phyloP scores from a whole-genome alignment of 2,329 filamentous ascomycete genomes.

The Pseudopyricularia cyperi region DNA sequence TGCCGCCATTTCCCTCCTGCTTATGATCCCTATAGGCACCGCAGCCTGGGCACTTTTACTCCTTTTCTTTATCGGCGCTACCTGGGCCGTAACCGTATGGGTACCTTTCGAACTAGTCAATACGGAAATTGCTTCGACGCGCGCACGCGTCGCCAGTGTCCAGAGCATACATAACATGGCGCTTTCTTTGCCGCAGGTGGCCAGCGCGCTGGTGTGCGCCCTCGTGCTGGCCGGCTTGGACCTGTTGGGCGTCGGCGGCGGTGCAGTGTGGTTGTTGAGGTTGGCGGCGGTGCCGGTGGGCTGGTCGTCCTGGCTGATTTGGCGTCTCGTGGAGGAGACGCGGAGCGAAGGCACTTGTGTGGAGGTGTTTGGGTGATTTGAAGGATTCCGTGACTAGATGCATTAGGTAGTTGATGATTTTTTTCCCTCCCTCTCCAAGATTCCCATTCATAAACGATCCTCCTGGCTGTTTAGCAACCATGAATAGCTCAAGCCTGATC shows the following conservation, averaged over 20 bases:
- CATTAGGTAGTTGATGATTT: too few relatives aligned
- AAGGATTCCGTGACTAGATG: too few relatives aligned
- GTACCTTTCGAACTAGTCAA: neutral
- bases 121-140: neutral
- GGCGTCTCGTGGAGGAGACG: too few relatives aligned
- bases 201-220: neutral
- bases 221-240: neutral
- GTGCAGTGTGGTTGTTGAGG: neutral
- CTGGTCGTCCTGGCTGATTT: neutral
- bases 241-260: neutral
- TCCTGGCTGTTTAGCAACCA: too few relatives aligned
- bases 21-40: neutral
- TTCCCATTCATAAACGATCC: too few relatives aligned
- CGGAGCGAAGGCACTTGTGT: too few relatives aligned
- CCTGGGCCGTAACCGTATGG: neutral
- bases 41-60: neutral
- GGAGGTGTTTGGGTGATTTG: too few relatives aligned
- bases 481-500: too few relatives aligned
- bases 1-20: neutral
- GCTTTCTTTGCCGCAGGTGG: neutral
- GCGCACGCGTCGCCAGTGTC: neutral
- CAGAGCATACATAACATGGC: neutral
- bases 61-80: neutral
- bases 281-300: neutral
- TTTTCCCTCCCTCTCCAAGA: too few relatives aligned